Conservation (phyloP, 805 yeast genomes). For the Saccharomyces eubayanus region DNA sequence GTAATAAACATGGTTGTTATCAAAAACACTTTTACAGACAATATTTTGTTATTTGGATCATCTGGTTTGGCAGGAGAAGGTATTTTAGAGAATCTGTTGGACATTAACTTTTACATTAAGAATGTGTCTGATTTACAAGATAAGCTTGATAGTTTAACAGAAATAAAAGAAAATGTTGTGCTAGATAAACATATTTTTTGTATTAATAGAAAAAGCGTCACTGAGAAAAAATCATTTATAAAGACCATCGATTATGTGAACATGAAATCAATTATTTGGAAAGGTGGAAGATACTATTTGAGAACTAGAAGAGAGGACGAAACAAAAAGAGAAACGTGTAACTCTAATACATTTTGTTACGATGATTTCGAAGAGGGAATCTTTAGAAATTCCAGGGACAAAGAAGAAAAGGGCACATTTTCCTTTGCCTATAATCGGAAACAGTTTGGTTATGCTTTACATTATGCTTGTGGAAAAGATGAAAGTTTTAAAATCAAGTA, state of each 20-base stretch:
- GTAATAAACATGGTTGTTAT: not conserved
- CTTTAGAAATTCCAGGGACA: not conserved
- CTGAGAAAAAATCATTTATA: not conserved
- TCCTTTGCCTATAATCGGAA: not conserved
- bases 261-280: not conserved
- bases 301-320: not conserved
- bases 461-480: not conserved
- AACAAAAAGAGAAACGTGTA: not conserved
- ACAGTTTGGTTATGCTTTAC: not conserved
- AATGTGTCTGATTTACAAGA: not conserved
- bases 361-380: not conserved
- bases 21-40: constrained; percentile 5
- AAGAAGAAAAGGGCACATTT: not conserved
- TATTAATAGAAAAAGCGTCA: constrained; percentile 3
- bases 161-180: constrained; percentile 1
- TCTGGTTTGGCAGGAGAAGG: constrained; percentile 19
- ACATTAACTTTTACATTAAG: constrained; percentile 6
- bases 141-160: not conserved
- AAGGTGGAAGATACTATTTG: constrained; percentile 1
- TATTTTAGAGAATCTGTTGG: constrained; percentile 9
- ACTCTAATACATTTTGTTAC: not conserved
- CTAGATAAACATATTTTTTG: constrained; percentile 7
- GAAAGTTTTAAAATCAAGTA: not conserved
- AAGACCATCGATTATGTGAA: not conserved
- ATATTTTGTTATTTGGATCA: constrained; percentile 15